Evolutionary conservation across 768 basidiomycete species (phyloP), one percentile per base, ranked within the genome.

Genomic region (Boletales sp.): DNA sequence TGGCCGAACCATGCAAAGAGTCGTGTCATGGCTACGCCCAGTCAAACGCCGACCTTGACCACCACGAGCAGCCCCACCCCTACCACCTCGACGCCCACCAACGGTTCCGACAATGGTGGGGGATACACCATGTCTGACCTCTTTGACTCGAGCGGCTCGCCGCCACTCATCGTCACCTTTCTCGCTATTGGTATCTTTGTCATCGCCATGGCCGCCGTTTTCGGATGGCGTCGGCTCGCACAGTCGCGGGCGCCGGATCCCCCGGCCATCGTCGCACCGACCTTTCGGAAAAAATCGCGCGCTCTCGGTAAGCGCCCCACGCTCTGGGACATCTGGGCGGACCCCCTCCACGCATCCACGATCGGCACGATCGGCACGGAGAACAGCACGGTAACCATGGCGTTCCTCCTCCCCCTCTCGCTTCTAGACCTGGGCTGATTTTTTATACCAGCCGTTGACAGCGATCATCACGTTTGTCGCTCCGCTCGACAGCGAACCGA

Each of bases 151-250:
- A 57, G 69, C 2, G 55, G 56, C 11, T 80, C 80, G 0, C 78
- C 80, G 0, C 78, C 80, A 7, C 70, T 84, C 54, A 77, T 86
- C 40, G 71, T 84, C 34, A 80, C 77, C 2, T 80, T 83, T 58
- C 66, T 86, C 21, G 77, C 78, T n/a, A 74, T 82, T 27, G 80
- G 79, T 4, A 57, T 86, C 15, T 80, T 84, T 54, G 63, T 68
- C 17, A 63, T 72, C n/a, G 72, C 72, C 0, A 75, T 83, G 70
- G 50, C 78, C 11, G 65, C 71, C 9, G 70, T 79, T 31, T 75
- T 81, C 40, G 74, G 72, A 12, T 79, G 77, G 74, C 64, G 72
- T 51, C 66, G 72, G 43, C 43, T 73, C 10, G 4, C 40, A n/a
- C 53, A n/a, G 5, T 40, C 45, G 62, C 70, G 46, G 47, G 30